A percentile compares a stretch with the other conserved stretches of the same genome.
phyloP scores from a whole-genome alignment of 768 basidiomycete species.

The Chalciporus sphaerocephalus region DNA sequence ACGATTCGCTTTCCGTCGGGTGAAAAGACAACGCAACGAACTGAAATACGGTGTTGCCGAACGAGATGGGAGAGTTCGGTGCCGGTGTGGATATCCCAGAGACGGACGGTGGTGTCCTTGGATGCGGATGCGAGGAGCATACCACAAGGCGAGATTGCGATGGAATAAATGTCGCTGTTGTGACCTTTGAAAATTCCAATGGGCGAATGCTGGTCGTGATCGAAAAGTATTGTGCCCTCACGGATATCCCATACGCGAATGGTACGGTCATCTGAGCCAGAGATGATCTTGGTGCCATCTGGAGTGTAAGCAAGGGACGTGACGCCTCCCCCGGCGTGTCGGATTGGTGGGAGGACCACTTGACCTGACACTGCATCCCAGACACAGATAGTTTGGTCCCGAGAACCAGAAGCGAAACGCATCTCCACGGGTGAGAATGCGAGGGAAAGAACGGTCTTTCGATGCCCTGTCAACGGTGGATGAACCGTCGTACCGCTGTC shows the following conservation, averaged over 20 bases:
- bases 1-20: slow-evolving; percentile 25
- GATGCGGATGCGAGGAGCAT: slow-evolving; percentile 29
- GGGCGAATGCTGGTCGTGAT: slow-evolving; percentile 7
- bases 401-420: slow-evolving; percentile 30
- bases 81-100: slow-evolving; percentile 24
- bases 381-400: slow-evolving; percentile 25
- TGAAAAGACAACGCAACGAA: slow-evolving; percentile 28
- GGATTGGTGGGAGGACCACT: slow-evolving; percentile 14
- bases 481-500: slow-evolving; percentile 12
- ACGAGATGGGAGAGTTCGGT: slow-evolving; percentile 23
- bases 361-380: slow-evolving; percentile 26
- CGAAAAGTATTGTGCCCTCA: slow-evolving; percentile 13
- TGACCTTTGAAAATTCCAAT: slow-evolving; percentile 21
- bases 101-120: slow-evolving; percentile 28
- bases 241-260: slow-evolving; percentile 31
- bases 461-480: slow-evolving; percentile 20
- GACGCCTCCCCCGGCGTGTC: slow-evolving; percentile 17
- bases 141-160: slow-evolving; percentile 31
- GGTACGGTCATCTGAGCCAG: slow-evolving; percentile 28
- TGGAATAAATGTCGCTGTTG: slow-evolving; percentile 21
- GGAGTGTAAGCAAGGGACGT: slow-evolving; percentile 27
- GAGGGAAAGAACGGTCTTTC: slow-evolving; percentile 25
- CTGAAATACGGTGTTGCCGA: slow-evolving; percentile 24
- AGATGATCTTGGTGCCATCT: slow-evolving; percentile 28
- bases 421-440: slow-evolving; percentile 27